Base-by-base conservation (phyloP, 768 basidiomycete genomes). In the Naganishia onofrii region DNA sequence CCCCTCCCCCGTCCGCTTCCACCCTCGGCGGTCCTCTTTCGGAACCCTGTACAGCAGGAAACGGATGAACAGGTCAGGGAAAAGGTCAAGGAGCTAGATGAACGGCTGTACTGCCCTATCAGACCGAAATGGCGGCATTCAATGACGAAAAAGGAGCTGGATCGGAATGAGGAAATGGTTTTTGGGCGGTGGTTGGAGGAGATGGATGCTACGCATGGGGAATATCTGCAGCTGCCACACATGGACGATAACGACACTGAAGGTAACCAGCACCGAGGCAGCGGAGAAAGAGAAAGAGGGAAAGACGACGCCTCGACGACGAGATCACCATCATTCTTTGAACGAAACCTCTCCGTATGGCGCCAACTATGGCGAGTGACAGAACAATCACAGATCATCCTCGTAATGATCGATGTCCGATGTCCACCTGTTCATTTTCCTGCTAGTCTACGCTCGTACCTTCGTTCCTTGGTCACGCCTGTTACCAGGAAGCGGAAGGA, bases 271-370 rank as follows among this genome's bases (percentile, higher is more conserved):
- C 44, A 36, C 5, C 36, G 42, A 42, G 8, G 7, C 42, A 8
- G 42, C n/a, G n/a, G n/a, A n/a, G n/a, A n/a, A n/a, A n/a, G 42
- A 15, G 42, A 15, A 42, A 15, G 42, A 42, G 42, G 42, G 9
- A 15, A 42, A 17, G 42, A 42, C 15, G 15, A 42, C 42, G 7
- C 42, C 15, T 8, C 42, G 15, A 42, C 42, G 7, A 42, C 42
- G 42, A 7, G 42, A 7, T 85, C 97, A n/a, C 84, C 97, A 0
- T 95, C 94, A 0, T 95, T 93, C 5, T 99, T 96, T 76, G 96
- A 99, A 78, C 89, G 93, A 58, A 99, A 98, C 77, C 82, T 99
- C 36, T 94, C 98, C 84, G 96, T 99, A 15, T 98, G 96, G 95
- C 85, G 96, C 52, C 96, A 99, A 77, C 85, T 99, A 9, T 99